Percentiles rank a stretch among this genome's conserved stretches.
Conservation (phyloP, 306 rosid species). For the Medicago lupulina region DNA sequence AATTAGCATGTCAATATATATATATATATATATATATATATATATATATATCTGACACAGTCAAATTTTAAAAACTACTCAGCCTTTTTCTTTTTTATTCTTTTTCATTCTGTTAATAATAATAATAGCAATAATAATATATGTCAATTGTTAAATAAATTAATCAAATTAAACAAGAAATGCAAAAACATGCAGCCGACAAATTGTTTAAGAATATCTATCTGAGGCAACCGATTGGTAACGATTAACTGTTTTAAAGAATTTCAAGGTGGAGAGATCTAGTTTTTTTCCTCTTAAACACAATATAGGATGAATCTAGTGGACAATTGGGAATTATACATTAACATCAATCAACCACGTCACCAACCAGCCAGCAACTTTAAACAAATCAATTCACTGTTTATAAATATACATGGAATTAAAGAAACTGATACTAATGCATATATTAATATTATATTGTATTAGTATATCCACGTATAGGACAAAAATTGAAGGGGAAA, state of each 20-base stretch:
- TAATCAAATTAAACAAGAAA: too few species aligned
- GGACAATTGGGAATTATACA: neutral
- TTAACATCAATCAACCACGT: constrained; percentile 2
- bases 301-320: neutral
- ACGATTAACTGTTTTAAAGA: neutral
- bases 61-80: neutral
- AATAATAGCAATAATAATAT: too few species aligned
- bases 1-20: neutral
- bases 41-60: too few species aligned
- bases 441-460: neutral
- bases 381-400: neutral
- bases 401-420: neutral
- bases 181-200: too few species aligned
- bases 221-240: too few species aligned
- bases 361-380: neutral
- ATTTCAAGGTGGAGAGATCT: neutral
- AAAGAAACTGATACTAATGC: neutral
- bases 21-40: too few species aligned
- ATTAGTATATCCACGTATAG: neutral
- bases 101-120: too few species aligned
- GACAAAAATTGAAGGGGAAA: neutral
- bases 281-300: neutral
- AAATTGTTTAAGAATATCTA: too few species aligned
- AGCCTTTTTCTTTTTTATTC: too few species aligned
- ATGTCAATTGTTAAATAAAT: too few species aligned